Base-by-base conservation (phyloP, 805 yeast genomes). In the Kregervanrija delftensis region DNA sequence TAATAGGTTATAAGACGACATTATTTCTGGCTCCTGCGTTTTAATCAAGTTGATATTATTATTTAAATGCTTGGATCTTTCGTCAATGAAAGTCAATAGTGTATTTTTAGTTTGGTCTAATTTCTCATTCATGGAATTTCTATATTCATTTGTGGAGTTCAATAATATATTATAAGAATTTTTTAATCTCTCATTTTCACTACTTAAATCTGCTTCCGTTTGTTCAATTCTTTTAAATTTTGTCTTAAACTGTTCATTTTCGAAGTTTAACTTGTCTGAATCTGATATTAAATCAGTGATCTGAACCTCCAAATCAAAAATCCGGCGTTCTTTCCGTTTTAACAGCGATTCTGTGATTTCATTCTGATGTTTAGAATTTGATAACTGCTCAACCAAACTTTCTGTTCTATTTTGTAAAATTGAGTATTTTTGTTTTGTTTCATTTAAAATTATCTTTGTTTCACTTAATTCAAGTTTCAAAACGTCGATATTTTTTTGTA, bases 301-400 rank as follows among this genome's bases (percentile, higher is more conserved):
- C 51, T 77, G 79, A 35, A 64, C 67, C 59, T 87, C 95, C 53
- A 86, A 64, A 51, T 83, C 91, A 30, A 67, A 55, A 22, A 85
- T 74, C 43, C 86, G 68, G 42, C 90, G 70, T 53, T 84, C 88
- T 55, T 85, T 84, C 42, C 95, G 68, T 49, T 74, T 77, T 47
- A 86, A 64, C 49, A 85, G 65, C 1, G 88, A 79, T 54, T 76
- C 81, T 37, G 83, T 69, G 67, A 82, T 82, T 50, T 85, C 89
- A 53, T 82, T 82, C 55, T 87, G 91, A 59, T 84, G 90, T 60
- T 83, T 83, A 34, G 84, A 68, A 50, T 80, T 81, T 30, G 87
- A 78, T 48, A 81, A 62, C 60, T 81, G 85, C 53, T 81, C 87
- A 33, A 78, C 71, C 43, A 75, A 66, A 66, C 52, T 76, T 80